Evolutionary conservation across 495 filamentous ascomycete species (phyloP).

Genomic region (Penicillium angulare): DNA sequence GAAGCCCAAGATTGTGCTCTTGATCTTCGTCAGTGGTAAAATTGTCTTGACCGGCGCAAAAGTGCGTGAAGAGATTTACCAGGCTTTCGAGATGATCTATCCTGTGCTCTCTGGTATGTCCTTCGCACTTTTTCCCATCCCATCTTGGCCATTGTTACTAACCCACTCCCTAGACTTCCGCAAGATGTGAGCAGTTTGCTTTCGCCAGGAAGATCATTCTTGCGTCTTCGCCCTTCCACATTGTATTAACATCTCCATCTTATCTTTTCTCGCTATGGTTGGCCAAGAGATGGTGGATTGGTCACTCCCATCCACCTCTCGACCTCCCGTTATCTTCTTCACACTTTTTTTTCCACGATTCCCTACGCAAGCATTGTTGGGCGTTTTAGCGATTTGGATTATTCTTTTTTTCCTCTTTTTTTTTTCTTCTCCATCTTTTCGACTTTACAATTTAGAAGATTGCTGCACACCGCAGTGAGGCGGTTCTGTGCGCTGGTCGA

Average conservation of each 20-base stretch:
- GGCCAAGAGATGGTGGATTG: conserved; percentile 21
- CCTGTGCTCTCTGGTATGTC: conserved; percentile 86
- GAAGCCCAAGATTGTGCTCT: conserved; percentile 97
- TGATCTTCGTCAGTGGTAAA: conserved; percentile 99
- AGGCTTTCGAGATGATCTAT: conserved; percentile 98
- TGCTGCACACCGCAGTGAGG: conserved; percentile 51
- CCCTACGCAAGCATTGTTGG: conserved; percentile 49
- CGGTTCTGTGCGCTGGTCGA: conserved; percentile 66
- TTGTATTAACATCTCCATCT: conserved; percentile 58
- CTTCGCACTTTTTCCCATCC: neutral
- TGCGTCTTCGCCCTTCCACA: conserved; percentile 37
- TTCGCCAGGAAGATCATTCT: conserved; percentile 21
- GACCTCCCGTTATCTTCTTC: neutral
- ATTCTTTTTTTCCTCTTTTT: conserved; percentile 24
- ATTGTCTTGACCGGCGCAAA: conserved; percentile 98
- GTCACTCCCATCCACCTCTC: neutral
- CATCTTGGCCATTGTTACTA: no score
- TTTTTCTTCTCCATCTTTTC: conserved; percentile 19
- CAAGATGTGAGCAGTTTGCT: conserved; percentile 51
- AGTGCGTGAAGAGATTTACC: conserved; percentile 98
- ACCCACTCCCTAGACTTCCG: conserved; percentile 57
- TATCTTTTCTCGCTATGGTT: conserved; percentile 40
- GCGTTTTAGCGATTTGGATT: conserved; percentile 50
- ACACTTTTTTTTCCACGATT: conserved; percentile 34
- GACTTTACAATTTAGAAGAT: conserved; percentile 45